Percentiles rank a stretch among this genome's conserved stretches.
These are phyloP conservation scores for Populus trichocarpa DNA, from an alignment of 441 rosid genomes.

Conservation along the genomic window DNA sequence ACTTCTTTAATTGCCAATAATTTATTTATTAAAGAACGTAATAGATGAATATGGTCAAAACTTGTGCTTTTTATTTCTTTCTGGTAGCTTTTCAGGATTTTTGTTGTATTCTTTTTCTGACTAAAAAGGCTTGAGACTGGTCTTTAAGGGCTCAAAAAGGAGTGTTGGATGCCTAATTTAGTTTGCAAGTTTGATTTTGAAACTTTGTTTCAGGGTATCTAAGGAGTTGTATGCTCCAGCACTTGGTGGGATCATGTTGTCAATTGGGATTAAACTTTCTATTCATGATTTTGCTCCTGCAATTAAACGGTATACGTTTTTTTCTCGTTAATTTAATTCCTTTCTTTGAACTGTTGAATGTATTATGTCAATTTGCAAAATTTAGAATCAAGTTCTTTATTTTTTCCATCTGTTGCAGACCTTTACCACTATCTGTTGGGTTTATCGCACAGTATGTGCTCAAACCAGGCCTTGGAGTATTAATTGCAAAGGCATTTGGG, in stretches of 20 bases:
- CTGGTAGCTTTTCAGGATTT: neutral
- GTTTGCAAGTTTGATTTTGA: neutral
- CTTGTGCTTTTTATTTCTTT: neutral
- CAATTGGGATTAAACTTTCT: slow-evolving; percentile 85
- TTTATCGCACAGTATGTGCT: slow-evolving; percentile 67
- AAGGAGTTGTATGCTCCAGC: slow-evolving; percentile 94
- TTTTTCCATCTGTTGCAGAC: slow-evolving; percentile 48
- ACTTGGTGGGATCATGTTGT: slow-evolving; percentile 94
- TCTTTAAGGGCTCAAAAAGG: slow-evolving; percentile 20
- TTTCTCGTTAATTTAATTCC: neutral
- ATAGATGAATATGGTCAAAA: neutral
- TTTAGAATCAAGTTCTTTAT: slow-evolving; percentile 14
- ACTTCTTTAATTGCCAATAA: neutral
- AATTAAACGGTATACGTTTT: slow-evolving; percentile 52
- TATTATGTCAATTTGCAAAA: slow-evolving; percentile 6
- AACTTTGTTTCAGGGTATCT: slow-evolving; percentile 64
- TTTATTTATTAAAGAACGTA: neutral
- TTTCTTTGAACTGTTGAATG: neutral
- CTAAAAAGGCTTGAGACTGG: slow-evolving; percentile 1
- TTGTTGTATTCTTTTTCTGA: neutral
- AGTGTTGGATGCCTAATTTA: neutral
- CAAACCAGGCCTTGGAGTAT: slow-evolving; percentile 71
- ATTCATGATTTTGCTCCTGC: slow-evolving; percentile 84
- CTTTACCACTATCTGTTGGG: slow-evolving; percentile 80
- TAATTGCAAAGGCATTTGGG: slow-evolving; percentile 70